These are phyloP conservation scores for Neurospora sp. DNA, from an alignment of 495 filamentous ascomycete genomes.

Conservation along the genomic window DNA sequence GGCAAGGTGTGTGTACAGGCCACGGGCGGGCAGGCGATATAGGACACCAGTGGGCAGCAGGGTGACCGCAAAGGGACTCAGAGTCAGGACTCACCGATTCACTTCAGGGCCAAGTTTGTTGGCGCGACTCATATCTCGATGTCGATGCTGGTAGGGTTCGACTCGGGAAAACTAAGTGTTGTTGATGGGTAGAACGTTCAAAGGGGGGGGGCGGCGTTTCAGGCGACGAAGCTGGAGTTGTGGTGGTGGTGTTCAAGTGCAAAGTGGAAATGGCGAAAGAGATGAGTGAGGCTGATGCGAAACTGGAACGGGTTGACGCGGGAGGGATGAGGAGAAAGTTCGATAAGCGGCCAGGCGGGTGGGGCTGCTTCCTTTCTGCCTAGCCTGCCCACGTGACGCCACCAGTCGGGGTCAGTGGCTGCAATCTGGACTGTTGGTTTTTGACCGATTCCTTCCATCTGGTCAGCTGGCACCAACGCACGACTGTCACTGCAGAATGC, in stretches of 20 bases:
- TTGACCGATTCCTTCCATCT: neutral
- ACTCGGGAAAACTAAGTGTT: slow-evolving; percentile 11
- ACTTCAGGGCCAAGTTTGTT: slow-evolving; percentile 93
- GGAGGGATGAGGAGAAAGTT: slow-evolving; percentile 28
- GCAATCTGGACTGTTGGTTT: neutral
- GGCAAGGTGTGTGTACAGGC: neutral
- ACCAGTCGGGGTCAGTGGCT: neutral
- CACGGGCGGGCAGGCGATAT: neutral
- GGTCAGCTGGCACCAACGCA: neutral
- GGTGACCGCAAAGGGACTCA: slow-evolving; percentile 26
- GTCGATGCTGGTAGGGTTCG: slow-evolving; percentile 17
- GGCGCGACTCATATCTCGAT: slow-evolving; percentile 66
- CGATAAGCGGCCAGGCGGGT: slow-evolving; percentile 9
- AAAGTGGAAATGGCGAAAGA: neutral
- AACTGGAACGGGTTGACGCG: slow-evolving; percentile 17
- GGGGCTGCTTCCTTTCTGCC: slow-evolving; percentile 10
- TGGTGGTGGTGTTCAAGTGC: slow-evolving; percentile 7
- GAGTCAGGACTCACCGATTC: slow-evolving; percentile 59
- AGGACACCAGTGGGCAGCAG: neutral
- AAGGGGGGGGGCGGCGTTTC: neutral
- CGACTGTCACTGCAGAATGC: neutral
- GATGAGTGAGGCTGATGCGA: slow-evolving; percentile 19
- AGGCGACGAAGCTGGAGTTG: neutral
- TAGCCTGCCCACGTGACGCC: slow-evolving; percentile 22
- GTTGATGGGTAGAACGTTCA: slow-evolving; percentile 10